Conservation (phyloP, 345 rosid species). For the Citrus cavaleriei region DNA sequence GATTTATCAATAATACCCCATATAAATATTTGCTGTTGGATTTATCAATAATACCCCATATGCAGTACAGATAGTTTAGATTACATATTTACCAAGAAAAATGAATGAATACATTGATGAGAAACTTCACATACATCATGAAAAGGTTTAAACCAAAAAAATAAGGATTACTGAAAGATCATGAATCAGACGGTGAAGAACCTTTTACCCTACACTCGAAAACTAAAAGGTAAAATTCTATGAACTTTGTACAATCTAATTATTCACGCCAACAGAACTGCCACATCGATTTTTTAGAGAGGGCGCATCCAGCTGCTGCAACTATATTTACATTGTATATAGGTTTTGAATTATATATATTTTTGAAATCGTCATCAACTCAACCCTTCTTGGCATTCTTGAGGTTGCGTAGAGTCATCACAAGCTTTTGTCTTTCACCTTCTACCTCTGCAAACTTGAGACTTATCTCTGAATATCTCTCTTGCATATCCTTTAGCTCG, state of each 20-base stretch:
- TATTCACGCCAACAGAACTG: slow-evolving; percentile 24
- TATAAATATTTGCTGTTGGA: too few species aligned
- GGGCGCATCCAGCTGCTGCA: slow-evolving; percentile 13
- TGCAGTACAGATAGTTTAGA: not conserved
- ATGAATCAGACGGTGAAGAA: slow-evolving; percentile 13
- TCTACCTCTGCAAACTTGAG: slow-evolving; percentile 94
- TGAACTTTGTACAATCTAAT: slow-evolving; percentile 35
- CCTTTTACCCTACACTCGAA: slow-evolving; percentile 16
- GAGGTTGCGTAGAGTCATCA: slow-evolving; percentile 75
- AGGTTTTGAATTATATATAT: not conserved
- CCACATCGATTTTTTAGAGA: slow-evolving; percentile 6
- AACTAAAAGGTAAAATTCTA: slow-evolving; percentile 17
- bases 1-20: too few species aligned
- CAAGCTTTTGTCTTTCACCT: slow-evolving; percentile 96
- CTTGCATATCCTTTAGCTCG: slow-evolving; percentile 91
- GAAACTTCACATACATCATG: slow-evolving; percentile 9
- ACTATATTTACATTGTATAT: slow-evolving; percentile 37
- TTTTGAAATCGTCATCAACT: too few species aligned
- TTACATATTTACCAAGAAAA: slow-evolving; percentile 5
- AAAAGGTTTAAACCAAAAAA: slow-evolving; percentile 11
- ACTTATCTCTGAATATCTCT: slow-evolving; percentile 81
- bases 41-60: too few species aligned
- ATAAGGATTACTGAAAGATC: not conserved
- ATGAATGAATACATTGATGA: slow-evolving; percentile 22
- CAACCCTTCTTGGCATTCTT: slow-evolving; percentile 58